Evolutionary conservation across 768 basidiomycete species (phyloP).

Genomic region (Neoboletus subvelutipes): DNA sequence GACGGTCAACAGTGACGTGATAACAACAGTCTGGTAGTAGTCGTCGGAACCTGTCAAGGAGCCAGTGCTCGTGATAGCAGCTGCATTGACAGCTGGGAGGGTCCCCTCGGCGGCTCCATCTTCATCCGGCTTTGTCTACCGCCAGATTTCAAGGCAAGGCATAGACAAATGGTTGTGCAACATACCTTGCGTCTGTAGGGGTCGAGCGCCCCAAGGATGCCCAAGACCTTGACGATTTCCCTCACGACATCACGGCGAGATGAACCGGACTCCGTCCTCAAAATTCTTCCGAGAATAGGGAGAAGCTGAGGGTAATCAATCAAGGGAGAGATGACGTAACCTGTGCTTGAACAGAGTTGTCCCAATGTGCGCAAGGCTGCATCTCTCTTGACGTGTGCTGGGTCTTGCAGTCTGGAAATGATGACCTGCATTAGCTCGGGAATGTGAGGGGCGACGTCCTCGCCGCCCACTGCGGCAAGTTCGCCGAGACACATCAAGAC

Average conservation of each 20-base stretch:
- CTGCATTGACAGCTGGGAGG: constrained; percentile 62
- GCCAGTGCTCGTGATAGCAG: constrained; percentile 62
- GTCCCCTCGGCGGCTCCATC: constrained; percentile 60
- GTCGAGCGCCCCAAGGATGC: constrained; percentile 93
- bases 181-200: constrained; percentile 91
- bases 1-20: constrained; percentile 82
- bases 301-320: constrained; percentile 90
- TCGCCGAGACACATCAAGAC: constrained; percentile 95
- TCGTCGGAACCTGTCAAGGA: constrained; percentile 77
- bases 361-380: constrained; percentile 93
- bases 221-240: constrained; percentile 93
- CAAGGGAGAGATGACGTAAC: constrained; percentile 89
- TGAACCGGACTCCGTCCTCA: constrained; percentile 73
- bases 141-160: constrained; percentile 7
- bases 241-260: constrained; percentile 89
- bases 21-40: constrained; percentile 96
- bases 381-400: constrained; percentile 84
- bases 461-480: constrained; percentile 88
- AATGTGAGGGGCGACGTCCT: constrained; percentile 82
- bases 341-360: constrained; percentile 93
- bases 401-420: constrained; percentile 85
- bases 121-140: constrained; percentile 60
- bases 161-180: not conserved
- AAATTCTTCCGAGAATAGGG: constrained; percentile 78
- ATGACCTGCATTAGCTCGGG: constrained; percentile 89